A percentile compares a stretch with the other conserved stretches of the same genome.
phyloP scores from a whole-genome alignment of 202 grass and related monocot genomes.

The Schoenoplectus triqueter region DNA sequence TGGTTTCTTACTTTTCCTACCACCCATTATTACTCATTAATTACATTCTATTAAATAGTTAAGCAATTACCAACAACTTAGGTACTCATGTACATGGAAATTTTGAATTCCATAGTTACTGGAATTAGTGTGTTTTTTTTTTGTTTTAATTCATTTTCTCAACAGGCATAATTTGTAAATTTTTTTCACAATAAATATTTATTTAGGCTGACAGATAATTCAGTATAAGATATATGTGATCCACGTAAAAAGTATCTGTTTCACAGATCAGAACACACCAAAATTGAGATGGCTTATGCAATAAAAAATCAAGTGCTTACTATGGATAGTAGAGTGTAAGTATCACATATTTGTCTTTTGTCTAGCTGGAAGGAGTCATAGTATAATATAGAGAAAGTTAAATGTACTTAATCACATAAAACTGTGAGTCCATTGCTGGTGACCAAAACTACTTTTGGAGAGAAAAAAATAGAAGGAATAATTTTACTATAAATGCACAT shows the following conservation, averaged over 20 bases:
- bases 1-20: not conserved
- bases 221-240: not conserved
- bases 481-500: not conserved
- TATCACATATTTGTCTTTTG: not conserved
- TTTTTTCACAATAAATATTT: not conserved
- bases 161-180: not conserved
- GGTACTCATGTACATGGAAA: not conserved
- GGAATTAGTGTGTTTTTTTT: not conserved
- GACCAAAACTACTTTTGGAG: not conserved
- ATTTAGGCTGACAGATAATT: not conserved
- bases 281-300: not conserved
- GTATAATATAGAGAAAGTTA: slow-evolving; percentile 8
- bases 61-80: not conserved
- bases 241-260: not conserved
- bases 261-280: not conserved
- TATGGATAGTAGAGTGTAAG: not conserved
- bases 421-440: not conserved
- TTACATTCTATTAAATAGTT: not conserved
- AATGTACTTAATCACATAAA: not conserved
- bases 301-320: not conserved
- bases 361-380: not conserved
- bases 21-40: not conserved
- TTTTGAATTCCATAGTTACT: not conserved
- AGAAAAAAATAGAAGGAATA: not conserved
- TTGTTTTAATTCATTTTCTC: not conserved